phyloP scores from a whole-genome alignment of 2,329 filamentous ascomycete genomes.

The Ceratocystis papillata region DNA sequence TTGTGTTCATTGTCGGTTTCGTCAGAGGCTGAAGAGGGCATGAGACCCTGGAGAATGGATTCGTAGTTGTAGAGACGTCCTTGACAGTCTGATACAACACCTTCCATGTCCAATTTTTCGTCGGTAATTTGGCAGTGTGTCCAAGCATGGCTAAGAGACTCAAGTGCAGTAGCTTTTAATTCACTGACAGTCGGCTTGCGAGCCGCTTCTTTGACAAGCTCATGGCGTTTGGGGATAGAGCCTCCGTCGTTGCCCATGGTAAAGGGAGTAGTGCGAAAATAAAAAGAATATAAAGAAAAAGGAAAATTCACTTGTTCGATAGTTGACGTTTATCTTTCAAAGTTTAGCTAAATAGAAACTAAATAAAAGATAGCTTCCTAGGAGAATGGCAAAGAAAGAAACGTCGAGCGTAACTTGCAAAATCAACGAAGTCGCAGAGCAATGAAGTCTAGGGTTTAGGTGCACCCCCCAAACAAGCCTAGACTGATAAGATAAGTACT shows the following conservation, averaged over 20 bases:
- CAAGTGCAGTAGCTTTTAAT: slow-evolving; percentile 76
- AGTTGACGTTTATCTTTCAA: too few relatives aligned
- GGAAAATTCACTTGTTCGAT: not conserved
- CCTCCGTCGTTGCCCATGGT: slow-evolving; percentile 95
- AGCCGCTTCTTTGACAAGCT: slow-evolving; percentile 89
- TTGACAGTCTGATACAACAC: slow-evolving; percentile 71
- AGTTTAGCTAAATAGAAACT: too few relatives aligned
- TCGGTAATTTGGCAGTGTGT: slow-evolving; percentile 77
- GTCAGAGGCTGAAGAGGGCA: slow-evolving; percentile 33
- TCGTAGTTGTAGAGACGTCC: slow-evolving; percentile 95
- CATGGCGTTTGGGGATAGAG: slow-evolving; percentile 86
- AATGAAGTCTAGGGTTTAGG: not conserved
- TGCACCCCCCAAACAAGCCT: not conserved
- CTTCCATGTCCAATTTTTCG: slow-evolving; percentile 54
- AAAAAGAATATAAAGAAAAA: not conserved
- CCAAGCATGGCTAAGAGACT: slow-evolving; percentile 81
- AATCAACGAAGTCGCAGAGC: not conserved
- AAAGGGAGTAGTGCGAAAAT: slow-evolving; percentile 12
- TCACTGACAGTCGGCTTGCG: slow-evolving; percentile 71
- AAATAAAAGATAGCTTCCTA: too few relatives aligned
- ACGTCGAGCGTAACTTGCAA: too few relatives aligned
- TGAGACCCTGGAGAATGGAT: slow-evolving; percentile 56
- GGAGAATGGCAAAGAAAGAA: too few relatives aligned
- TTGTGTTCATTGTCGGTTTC: slow-evolving; percentile 46
- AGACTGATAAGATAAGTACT: slow-evolving; percentile 10